Base-by-base conservation (phyloP, 805 yeast species). In the Pichia membranifaciens region DNA sequence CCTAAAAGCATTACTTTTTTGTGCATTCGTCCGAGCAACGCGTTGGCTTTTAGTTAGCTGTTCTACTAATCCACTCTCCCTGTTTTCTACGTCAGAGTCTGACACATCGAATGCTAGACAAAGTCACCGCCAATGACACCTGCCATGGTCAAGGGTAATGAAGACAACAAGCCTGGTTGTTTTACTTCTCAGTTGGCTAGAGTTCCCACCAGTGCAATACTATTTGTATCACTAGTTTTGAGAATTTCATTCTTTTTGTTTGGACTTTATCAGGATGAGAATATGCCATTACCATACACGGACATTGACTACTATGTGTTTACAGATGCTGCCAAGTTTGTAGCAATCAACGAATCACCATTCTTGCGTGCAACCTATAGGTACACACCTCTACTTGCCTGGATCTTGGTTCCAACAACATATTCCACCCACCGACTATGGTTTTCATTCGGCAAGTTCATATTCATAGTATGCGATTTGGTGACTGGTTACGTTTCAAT, bases 221-320 rank as follows among this genome's bases (percentile, higher is more conserved):
- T 60, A 3, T 3, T 62, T 10, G 28, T 41, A 2, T 36, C 68
- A 2, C 45, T 65, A 7, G 2, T 60, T 0, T 49, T 79, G 31
- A 70, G 97, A 48, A 48, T 80, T 4, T 84, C 69, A 3, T 84
- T 91, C 58, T 79, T 88, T 55, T 54, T 69, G 4, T 93, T 79
- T 68, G 98, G 99, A 0, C 64, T 85, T 2, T 89, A 86, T 62
- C 99, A 93, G 64, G 99, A 93, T 65, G 73, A 76, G 4, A 66
- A 78, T 53, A 78, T 87, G 79, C 79, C 79, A 10, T 84, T 90
- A 17, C 83, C 84, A 52, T 93, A 88, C 68, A 93, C 99, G 0
- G 99, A 93, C 58, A 85, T 93, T 42, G 99, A 93, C 65, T 93
- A 93, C 66, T 72, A 80, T 61, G 99, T 93, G 41, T 93, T 93